A percentile compares a stretch with the other conserved stretches of the same genome.
These are phyloP conservation scores for Lyophyllum atratum DNA, from an alignment of 768 basidiomycete species.

Conservation along the genomic window DNA sequence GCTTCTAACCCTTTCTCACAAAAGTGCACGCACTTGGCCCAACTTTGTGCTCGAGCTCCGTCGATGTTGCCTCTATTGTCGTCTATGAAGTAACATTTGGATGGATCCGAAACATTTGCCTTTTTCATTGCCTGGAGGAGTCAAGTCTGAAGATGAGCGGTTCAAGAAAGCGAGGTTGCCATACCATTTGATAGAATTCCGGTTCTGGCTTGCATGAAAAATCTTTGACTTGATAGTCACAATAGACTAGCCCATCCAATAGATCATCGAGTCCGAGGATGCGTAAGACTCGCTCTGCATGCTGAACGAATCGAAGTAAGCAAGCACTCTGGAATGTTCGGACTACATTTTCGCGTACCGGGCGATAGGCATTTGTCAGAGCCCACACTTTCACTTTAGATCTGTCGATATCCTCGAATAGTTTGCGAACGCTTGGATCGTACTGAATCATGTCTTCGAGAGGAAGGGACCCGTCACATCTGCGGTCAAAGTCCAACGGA, in stretches of 20 bases:
- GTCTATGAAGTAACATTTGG: conserved; percentile 79
- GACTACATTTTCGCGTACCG: conserved; percentile 42
- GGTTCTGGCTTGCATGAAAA: conserved; percentile 85
- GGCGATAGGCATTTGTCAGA: conserved; percentile 81
- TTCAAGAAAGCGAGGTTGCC: background rate
- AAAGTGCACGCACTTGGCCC: conserved; percentile 78
- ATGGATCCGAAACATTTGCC: conserved; percentile 62
- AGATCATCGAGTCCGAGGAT: conserved; percentile 75
- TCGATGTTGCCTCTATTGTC: conserved; percentile 73
- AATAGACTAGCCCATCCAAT: conserved; percentile 76
- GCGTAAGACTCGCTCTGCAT: conserved; percentile 76
- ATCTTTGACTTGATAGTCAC: conserved; percentile 67
- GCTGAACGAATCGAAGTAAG: conserved; percentile 42
- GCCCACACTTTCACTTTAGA: conserved; percentile 81
- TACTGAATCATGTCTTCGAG: conserved; percentile 78
- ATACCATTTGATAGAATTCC: conserved; percentile 66
- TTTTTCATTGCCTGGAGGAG: conserved; percentile 59
- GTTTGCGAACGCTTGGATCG: conserved; percentile 57
- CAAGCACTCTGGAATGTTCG: background rate
- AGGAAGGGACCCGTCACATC: conserved; percentile 84
- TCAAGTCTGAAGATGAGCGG: conserved; percentile 1
- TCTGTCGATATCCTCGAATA: conserved; percentile 80
- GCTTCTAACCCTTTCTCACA: conserved; percentile 65
- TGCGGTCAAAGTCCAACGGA: conserved; percentile 79
- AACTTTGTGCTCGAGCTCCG: conserved; percentile 64